phyloP scores from a whole-genome alignment of 768 basidiomycete genomes.

The Boletus subcaerulescens region DNA sequence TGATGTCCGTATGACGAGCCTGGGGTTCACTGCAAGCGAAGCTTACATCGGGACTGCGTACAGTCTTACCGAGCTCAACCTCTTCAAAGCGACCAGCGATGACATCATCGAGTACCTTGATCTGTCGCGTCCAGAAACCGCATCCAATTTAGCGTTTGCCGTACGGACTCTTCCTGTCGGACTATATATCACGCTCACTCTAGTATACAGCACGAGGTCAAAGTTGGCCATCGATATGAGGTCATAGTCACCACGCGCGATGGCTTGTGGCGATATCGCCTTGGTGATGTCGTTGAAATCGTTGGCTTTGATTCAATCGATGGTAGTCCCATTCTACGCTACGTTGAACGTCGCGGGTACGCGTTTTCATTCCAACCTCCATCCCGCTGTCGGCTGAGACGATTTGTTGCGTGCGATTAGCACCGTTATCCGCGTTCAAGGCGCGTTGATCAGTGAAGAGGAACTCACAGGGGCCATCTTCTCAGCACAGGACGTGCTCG shows the following conservation, averaged over 20 bases:
- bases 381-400: not conserved
- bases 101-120: conserved; percentile 22
- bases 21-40: conserved; percentile 19
- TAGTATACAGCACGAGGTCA: conserved; percentile 11
- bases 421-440: not conserved
- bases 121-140: conserved; percentile 7
- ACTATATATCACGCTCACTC: not conserved
- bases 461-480: conserved; percentile 12
- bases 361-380: not conserved
- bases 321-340: conserved; percentile 19
- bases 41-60: conserved; percentile 14
- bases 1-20: conserved; percentile 10
- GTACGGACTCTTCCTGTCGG: not conserved
- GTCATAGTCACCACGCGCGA: conserved; percentile 19
- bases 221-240: conserved; percentile 17
- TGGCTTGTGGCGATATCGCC: conserved; percentile 25
- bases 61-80: conserved; percentile 4
- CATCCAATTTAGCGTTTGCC: conserved; percentile 11
- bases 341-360: conserved; percentile 20
- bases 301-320: conserved; percentile 17
- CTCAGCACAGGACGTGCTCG: conserved; percentile 10
- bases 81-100: conserved; percentile 15
- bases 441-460: conserved; percentile 8
- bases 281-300: conserved; percentile 21
- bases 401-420: not conserved